Conservation (phyloP, 179 eudicot species). For the Nepenthes alata region DNA sequence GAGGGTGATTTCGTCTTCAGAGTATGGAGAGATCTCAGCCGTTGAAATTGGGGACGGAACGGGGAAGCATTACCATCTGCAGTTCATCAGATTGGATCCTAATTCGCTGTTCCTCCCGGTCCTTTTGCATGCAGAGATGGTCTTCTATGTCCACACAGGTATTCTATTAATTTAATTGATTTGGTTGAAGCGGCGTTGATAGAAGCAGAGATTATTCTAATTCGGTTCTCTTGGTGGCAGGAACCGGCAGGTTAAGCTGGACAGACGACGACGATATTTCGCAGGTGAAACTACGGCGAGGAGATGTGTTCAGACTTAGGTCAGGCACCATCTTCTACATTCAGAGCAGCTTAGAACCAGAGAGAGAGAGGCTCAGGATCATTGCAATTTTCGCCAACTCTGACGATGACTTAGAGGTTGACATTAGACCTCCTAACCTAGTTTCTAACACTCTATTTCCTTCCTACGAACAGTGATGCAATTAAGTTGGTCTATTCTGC, state of each 20-base stretch:
- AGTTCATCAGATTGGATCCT: slow-evolving; percentile 66
- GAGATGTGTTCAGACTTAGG: slow-evolving; percentile 43
- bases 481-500: too few relatives aligned
- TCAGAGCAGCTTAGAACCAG: slow-evolving; percentile 41
- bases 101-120: slow-evolving; percentile 53
- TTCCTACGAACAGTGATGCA: too few relatives aligned
- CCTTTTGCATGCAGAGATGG: slow-evolving; percentile 61
- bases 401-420: slow-evolving; percentile 32
- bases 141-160: slow-evolving; percentile 77
- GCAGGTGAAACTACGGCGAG: slow-evolving; percentile 24
- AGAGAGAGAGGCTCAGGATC: slow-evolving; percentile 41
- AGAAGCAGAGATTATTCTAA: background rate
- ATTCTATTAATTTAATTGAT: background rate
- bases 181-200: background rate
- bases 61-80: slow-evolving; percentile 35
- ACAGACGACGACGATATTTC: slow-evolving; percentile 22
- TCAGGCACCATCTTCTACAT: slow-evolving; percentile 54
- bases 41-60: slow-evolving; percentile 29
- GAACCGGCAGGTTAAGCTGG: slow-evolving; percentile 62
- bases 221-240: slow-evolving; percentile 13
- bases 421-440: background rate
- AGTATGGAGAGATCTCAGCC: slow-evolving; percentile 44
- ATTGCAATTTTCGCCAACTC: slow-evolving; percentile 40
- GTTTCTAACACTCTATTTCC: background rate
- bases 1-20: slow-evolving; percentile 30